Base-by-base conservation (phyloP, 805 yeast genomes). In the Cyberlindnera euphorbiae region DNA sequence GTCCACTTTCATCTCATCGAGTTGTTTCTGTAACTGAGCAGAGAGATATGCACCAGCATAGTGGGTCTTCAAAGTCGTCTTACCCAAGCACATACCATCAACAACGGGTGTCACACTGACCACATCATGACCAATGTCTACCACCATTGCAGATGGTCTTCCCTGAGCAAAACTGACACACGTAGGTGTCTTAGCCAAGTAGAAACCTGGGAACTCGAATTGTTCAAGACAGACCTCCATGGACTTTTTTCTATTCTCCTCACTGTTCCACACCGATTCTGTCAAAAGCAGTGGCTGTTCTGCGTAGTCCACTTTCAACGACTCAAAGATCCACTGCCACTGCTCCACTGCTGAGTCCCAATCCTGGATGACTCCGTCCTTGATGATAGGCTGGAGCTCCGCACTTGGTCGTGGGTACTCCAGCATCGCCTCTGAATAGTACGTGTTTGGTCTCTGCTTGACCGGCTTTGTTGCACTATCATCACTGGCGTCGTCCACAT, bases 131-230 rank as follows among this genome's bases (percentile, higher is more conserved):
- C 96, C 96, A 26, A 85, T 62, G 57, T 87, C 95, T 26, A 87
- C 90, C 26, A 87, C 87, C 22, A 87, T 64, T 56, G 95, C 87
- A 42, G 81, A 82, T 30, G 95, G 88, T 55, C 94, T 71, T 4
- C 95, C 96, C 45, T 83, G 82, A 9, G 90, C 88, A 61, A 89
- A 89, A 2, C 95, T 78, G 2, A 83, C 79, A 62, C 95, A 82
- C 0, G 94, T 81, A n/a, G 96, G 90, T 8, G 81, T 71, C 39
- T 87, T 81, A 11, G 85, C 88, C 17, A 85, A 57, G 55, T 81
- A 89, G 39, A 85, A 75, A 0, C 94, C 97, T 26, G 93, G 89
- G 47, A 80, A 82, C 25, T 75, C 68, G 54, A 80, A 70, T 11
- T 67, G 62, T 53, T 87, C 96, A 41, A 83, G 69, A 28, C 82